Percentiles rank a stretch among this genome's conserved stretches.
phyloP scores from a whole-genome alignment of 306 rosid species.

The Potentilla sterilis region DNA sequence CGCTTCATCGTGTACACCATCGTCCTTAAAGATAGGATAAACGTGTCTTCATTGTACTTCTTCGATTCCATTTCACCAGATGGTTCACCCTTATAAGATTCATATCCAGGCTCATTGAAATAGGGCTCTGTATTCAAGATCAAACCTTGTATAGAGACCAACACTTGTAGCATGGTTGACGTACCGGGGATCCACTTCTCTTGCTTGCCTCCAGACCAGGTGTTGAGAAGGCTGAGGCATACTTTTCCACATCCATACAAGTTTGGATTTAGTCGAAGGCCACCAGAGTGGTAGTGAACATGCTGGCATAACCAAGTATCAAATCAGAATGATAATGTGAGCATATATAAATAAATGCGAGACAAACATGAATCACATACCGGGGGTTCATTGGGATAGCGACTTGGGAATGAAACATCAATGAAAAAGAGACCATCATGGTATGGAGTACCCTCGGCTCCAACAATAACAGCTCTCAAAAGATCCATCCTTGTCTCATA shows the following conservation, averaged over 20 bases:
- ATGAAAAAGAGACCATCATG: slow-evolving; percentile 90
- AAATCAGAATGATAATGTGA: slow-evolving; percentile 23
- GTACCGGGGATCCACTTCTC: slow-evolving; percentile 80
- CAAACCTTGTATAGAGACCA: slow-evolving; percentile 86
- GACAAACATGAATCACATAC: slow-evolving; percentile 47
- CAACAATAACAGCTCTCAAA: slow-evolving; percentile 85
- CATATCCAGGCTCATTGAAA: slow-evolving; percentile 82
- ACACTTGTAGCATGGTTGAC: slow-evolving; percentile 80
- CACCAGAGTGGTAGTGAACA: slow-evolving; percentile 77
- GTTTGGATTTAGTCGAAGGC: slow-evolving; percentile 85
- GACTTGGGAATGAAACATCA: slow-evolving; percentile 66
- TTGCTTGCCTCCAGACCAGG: slow-evolving; percentile 60
- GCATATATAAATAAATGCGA: slow-evolving; percentile 2
- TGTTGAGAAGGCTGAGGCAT: slow-evolving; percentile 87
- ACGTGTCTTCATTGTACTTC: slow-evolving; percentile 59
- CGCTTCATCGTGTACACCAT: slow-evolving; percentile 63
- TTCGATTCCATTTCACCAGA: slow-evolving; percentile 51
- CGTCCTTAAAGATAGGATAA: slow-evolving; percentile 63
- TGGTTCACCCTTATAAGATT: slow-evolving; percentile 36
- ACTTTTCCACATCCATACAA: slow-evolving; percentile 78
- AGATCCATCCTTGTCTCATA: slow-evolving; percentile 84
- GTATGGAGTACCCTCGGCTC: slow-evolving; percentile 95
- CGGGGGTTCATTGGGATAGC: slow-evolving; percentile 75
- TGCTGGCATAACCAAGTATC: slow-evolving; percentile 41
- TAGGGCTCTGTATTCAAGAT: slow-evolving; percentile 76